Evolutionary conservation across 73 alveolate genomes (phyloP).

Genomic region (Paramecium bursaria): DNA sequence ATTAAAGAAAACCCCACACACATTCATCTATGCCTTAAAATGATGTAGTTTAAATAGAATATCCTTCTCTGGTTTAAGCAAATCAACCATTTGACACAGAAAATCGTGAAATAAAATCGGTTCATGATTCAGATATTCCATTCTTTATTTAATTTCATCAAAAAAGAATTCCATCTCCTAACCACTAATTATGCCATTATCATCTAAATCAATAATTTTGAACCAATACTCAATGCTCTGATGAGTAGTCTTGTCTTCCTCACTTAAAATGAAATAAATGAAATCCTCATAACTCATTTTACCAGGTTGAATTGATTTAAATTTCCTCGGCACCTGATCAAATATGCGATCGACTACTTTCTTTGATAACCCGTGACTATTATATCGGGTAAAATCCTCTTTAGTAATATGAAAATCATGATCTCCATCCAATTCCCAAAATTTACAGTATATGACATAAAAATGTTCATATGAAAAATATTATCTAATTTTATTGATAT

Average conservation of each 20-base stretch:
- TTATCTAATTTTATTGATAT: constrained; percentile 83
- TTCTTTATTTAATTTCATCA: constrained; percentile 95
- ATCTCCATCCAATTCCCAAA: constrained; percentile 99
- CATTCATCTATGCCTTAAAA: constrained; percentile 76
- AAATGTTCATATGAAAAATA: constrained; percentile 99
- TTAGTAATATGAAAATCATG: constrained; percentile 98
- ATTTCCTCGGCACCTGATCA: constrained; percentile 97
- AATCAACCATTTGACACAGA: constrained; percentile 88
- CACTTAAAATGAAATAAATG: constrained; percentile 93
- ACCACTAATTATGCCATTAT: constrained; percentile 90
- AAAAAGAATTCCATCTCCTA: constrained; percentile 96
- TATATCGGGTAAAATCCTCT: constrained; percentile 89
- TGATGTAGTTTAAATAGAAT: constrained; percentile 90
- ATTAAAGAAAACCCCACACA: constrained; percentile 94
- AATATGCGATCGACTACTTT: constrained; percentile 98
- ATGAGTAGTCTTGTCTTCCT: constrained; percentile 97
- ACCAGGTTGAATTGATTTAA: constrained; percentile 89
- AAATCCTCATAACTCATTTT: constrained; percentile 99
- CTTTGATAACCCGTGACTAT: constrained; percentile 95
- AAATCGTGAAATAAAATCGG: constrained; percentile 94
- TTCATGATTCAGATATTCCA: constrained; percentile 96
- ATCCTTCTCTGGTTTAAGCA: constrained; percentile 75
- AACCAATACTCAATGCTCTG: constrained; percentile 98
- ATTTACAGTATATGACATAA: constrained; percentile 98
- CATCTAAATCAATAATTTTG: constrained; percentile 96